A percentile compares a stretch with the other conserved stretches of the same genome.
phyloP scores from a whole-genome alignment of 2,329 filamentous ascomycete genomes.

The Sordariomycetes sp. region DNA sequence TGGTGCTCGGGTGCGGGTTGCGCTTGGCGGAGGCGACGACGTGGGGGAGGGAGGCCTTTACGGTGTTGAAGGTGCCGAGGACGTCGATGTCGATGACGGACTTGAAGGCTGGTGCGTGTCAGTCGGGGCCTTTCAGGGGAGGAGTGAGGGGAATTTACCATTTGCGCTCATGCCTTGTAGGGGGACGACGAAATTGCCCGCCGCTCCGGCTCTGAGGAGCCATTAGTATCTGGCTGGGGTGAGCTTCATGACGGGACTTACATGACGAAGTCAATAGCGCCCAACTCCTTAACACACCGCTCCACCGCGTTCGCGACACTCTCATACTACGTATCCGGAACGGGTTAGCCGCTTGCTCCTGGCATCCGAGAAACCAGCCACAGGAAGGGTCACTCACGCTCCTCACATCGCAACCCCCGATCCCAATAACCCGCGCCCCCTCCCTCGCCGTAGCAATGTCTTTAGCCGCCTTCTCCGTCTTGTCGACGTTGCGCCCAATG shows the following conservation, averaged over 20 bases:
- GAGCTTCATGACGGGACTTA: conserved; percentile 24
- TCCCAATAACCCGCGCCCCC: conserved; percentile 75
- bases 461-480: conserved; percentile 68
- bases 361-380: neutral
- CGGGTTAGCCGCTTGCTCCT: neutral
- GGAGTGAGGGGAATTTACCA: conserved; percentile 7
- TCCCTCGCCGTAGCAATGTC: conserved; percentile 69
- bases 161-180: conserved; percentile 73
- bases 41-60: conserved; percentile 81
- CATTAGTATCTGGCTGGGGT: neutral
- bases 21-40: conserved; percentile 60
- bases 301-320: conserved; percentile 63
- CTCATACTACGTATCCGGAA: conserved; percentile 29
- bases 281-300: conserved; percentile 68
- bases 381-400: conserved; percentile 33
- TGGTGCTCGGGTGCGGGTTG: conserved; percentile 42
- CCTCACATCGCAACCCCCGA: conserved; percentile 70
- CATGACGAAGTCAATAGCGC: conserved; percentile 87
- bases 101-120: conserved; percentile 54
- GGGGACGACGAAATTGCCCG: conserved; percentile 87
- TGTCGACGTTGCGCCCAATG: conserved; percentile 76
- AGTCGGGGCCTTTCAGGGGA: neutral
- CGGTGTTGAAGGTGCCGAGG: conserved; percentile 83
- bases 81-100: conserved; percentile 94
- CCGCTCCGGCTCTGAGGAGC: conserved; percentile 66